Conservation (phyloP, 441 rosid species). For the Cnidoscolus chayamansa region DNA sequence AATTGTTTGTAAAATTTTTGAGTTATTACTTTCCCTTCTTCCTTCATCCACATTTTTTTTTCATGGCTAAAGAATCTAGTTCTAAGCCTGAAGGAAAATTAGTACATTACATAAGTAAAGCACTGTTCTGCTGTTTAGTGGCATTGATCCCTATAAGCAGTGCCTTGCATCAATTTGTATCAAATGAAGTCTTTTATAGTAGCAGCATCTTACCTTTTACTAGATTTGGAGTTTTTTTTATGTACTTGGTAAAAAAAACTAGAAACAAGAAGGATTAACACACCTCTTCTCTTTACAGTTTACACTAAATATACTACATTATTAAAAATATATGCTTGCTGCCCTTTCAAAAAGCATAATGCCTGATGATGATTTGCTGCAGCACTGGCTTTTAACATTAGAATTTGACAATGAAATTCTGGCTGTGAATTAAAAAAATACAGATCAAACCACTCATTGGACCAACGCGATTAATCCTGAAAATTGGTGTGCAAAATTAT, state of each 20-base stretch:
- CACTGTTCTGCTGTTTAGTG: neutral
- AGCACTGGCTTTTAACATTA: neutral
- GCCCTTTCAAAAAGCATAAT: constrained; percentile 9
- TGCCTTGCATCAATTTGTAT: neutral
- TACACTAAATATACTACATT: neutral
- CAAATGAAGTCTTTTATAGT: no score
- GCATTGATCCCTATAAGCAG: neutral
- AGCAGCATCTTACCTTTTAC: neutral
- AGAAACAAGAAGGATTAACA: neutral
- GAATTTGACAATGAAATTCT: constrained; percentile 5
- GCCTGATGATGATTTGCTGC: neutral
- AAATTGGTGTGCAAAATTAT: constrained; percentile 61
- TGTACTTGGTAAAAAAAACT: neutral
- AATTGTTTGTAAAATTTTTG: neutral
- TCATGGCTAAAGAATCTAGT: neutral
- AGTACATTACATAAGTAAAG: neutral
- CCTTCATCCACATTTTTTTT: neutral
- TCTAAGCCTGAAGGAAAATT: neutral
- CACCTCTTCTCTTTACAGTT: neutral
- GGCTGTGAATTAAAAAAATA: constrained; percentile 30
- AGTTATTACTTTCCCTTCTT: no score
- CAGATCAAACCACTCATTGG: constrained; percentile 88
- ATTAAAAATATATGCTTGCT: neutral
- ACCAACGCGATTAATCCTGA: constrained; percentile 82
- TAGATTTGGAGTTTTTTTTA: neutral